A percentile compares a stretch with the other conserved stretches of the same genome.
Evolutionary conservation across 768 basidiomycete species (phyloP).

Genomic region (Pulveroboletus sp.): DNA sequence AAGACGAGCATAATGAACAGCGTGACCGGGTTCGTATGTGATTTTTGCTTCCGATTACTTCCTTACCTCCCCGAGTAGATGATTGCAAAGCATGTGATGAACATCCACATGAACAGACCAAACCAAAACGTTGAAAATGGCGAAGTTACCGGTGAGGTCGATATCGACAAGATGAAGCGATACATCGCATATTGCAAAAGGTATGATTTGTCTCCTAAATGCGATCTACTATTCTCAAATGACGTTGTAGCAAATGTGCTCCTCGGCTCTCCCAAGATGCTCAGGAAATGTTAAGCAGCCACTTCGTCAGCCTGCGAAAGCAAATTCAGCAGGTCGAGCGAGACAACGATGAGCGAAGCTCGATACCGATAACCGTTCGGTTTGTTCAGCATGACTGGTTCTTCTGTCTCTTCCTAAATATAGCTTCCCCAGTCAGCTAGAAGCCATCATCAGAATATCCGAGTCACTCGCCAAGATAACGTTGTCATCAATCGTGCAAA

Average conservation of each 20-base stretch:
- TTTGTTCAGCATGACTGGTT: slow-evolving; percentile 35
- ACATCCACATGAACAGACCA: slow-evolving; percentile 94
- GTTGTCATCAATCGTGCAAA: slow-evolving; percentile 77
- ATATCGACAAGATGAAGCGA: slow-evolving; percentile 97
- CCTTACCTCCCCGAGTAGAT: slow-evolving; percentile 45
- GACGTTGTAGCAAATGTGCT: slow-evolving; percentile 77
- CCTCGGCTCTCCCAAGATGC: slow-evolving; percentile 91
- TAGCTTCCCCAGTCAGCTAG: slow-evolving; percentile 65
- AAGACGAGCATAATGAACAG: slow-evolving; percentile 94
- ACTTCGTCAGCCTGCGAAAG: slow-evolving; percentile 90
- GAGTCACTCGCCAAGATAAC: slow-evolving; percentile 96
- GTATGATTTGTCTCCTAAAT: slow-evolving; percentile 38
- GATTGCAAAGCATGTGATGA: slow-evolving; percentile 97
- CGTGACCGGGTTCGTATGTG: slow-evolving; percentile 69
- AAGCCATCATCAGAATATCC: slow-evolving; percentile 98
- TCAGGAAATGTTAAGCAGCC: slow-evolving; percentile 92
- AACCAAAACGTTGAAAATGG: slow-evolving; percentile 57
- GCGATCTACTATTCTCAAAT: neutral
- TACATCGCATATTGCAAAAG: slow-evolving; percentile 96
- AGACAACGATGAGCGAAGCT: slow-evolving; percentile 96
- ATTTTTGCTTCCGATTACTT: neutral
- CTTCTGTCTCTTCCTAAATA: slow-evolving; percentile 1
- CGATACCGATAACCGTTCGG: slow-evolving; percentile 98
- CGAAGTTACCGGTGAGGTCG: slow-evolving; percentile 81
- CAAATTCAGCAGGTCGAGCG: slow-evolving; percentile 94